A percentile compares a stretch with the other conserved stretches of the same genome.
Conservation (phyloP, 306 rosid species). For the Datisca glomerata region DNA sequence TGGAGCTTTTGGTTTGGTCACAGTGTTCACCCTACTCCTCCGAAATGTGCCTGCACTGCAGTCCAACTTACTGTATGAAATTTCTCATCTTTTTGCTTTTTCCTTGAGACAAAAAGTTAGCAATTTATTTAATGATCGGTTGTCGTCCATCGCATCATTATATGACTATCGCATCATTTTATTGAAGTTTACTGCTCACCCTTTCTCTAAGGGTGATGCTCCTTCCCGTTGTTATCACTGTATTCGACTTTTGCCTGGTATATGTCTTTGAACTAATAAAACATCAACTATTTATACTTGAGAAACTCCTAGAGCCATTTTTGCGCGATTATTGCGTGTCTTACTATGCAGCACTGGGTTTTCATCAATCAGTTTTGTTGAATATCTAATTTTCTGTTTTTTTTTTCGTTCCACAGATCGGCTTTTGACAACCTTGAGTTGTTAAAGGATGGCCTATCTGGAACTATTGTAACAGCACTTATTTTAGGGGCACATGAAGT, state of each 20-base stretch:
- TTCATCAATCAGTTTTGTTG: no score
- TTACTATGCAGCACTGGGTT: no score
- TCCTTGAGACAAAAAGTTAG: no score
- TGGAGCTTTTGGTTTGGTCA: conserved; percentile 82
- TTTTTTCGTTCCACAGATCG: conserved; percentile 52
- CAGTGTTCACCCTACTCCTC: conserved; percentile 77
- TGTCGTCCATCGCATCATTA: background rate
- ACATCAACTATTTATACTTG: background rate
- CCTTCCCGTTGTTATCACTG: no score
- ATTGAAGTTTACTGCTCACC: background rate
- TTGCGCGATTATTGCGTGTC: no score
- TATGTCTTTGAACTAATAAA: background rate
- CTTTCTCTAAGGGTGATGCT: conserved; percentile 3
- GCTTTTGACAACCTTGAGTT: conserved; percentile 76
- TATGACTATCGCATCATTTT: background rate
- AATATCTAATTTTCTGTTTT: conserved; percentile 22
- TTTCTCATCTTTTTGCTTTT: no score
- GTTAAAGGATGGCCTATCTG: conserved; percentile 83
- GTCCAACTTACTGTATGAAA: conserved; percentile 65
- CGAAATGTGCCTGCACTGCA: conserved; percentile 90
- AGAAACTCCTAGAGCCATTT: no score
- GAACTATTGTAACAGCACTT: conserved; percentile 76
- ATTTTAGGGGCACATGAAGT: conserved; percentile 76
- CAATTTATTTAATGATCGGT: no score
- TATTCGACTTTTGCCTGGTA: no score